Percentiles rank a stretch among this genome's conserved stretches.
Evolutionary conservation across 345 rosid species (phyloP).

Genomic region (Populus tremula): DNA sequence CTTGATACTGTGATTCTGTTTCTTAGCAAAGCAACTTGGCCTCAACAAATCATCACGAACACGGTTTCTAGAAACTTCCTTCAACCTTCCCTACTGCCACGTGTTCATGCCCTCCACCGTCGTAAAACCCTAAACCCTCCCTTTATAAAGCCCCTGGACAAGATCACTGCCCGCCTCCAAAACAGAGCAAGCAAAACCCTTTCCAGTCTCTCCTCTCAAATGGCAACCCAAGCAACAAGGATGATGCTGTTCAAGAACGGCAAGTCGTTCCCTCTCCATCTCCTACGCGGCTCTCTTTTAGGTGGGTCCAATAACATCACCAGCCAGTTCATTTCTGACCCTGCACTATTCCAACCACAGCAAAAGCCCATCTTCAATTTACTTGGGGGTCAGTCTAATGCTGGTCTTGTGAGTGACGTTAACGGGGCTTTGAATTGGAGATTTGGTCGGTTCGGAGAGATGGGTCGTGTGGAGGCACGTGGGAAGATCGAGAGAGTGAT

Average conservation of each 20-base stretch:
- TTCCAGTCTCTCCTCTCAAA: background rate
- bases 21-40: background rate
- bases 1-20: too few species aligned
- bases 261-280: slow-evolving; percentile 9
- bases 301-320: background rate
- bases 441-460: background rate
- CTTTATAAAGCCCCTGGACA: background rate
- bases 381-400: background rate
- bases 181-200: background rate
- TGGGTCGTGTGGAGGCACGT: background rate
- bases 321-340: background rate
- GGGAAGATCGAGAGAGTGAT: background rate
- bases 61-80: background rate
- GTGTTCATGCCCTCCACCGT: background rate
- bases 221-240: slow-evolving; percentile 3
- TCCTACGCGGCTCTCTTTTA: slow-evolving; percentile 4
- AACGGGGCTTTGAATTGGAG: background rate
- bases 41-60: background rate
- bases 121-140: background rate
- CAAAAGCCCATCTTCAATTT: background rate
- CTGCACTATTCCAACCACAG: background rate
- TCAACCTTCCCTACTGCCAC: background rate
- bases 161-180: background rate
- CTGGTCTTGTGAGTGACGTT: background rate
- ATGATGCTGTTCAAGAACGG: slow-evolving; percentile 7